Conservation (phyloP, 768 basidiomycete species). For the Boletus tylopilopsis region DNA sequence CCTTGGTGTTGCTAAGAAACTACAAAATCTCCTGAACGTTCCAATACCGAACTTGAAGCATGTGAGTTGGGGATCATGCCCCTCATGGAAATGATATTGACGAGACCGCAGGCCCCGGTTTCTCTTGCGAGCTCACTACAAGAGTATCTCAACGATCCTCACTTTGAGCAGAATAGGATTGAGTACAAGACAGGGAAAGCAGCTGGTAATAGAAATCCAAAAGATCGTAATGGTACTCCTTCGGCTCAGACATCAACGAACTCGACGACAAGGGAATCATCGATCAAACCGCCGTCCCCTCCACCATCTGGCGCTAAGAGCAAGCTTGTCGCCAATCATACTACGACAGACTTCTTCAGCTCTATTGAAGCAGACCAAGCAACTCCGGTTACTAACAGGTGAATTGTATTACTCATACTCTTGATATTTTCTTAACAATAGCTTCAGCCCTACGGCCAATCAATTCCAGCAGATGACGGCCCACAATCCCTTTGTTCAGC, state of each 20-base stretch:
- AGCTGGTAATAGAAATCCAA: slow-evolving; percentile 44
- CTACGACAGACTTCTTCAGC: slow-evolving; percentile 79
- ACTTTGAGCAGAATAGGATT: slow-evolving; percentile 91
- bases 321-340: slow-evolving; percentile 41
- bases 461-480: slow-evolving; percentile 56
- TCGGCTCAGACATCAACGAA: slow-evolving; percentile 17
- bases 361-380: slow-evolving; percentile 82
- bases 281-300: slow-evolving; percentile 23
- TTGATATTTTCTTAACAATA: slow-evolving; percentile 9
- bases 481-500: slow-evolving; percentile 76
- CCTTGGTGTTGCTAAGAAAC: slow-evolving; percentile 85
- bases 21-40: slow-evolving; percentile 91
- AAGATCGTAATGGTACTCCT: slow-evolving; percentile 6
- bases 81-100: not conserved
- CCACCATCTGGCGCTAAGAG: slow-evolving; percentile 21
- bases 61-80: slow-evolving; percentile 38
- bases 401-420: not conserved
- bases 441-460: slow-evolving; percentile 41
- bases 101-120: slow-evolving; percentile 73
- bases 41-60: slow-evolving; percentile 93
- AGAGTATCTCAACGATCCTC: slow-evolving; percentile 94
- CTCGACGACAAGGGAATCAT: slow-evolving; percentile 17
- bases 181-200: slow-evolving; percentile 87
- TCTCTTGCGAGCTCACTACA: slow-evolving; percentile 91
- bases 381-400: slow-evolving; percentile 56